phyloP scores from a whole-genome alignment of 2,329 filamentous ascomycete species.

The Aureobasidium sp. region DNA sequence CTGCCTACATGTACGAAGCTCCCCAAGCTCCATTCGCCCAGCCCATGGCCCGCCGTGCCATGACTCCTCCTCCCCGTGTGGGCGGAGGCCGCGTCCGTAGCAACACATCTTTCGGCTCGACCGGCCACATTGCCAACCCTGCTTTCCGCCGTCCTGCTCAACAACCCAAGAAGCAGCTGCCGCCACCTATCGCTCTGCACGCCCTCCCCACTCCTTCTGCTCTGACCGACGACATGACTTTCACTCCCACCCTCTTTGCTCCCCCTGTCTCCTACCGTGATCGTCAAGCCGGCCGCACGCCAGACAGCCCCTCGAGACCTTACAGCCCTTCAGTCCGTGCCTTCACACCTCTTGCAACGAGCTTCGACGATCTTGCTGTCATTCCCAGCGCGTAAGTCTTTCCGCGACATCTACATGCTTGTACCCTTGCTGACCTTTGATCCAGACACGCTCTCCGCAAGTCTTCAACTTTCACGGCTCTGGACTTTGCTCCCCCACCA shows the following conservation, averaged over 20 bases:
- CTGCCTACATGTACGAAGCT: conserved; percentile 49
- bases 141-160: conserved; percentile 24
- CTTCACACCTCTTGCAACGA: conserved; percentile 70
- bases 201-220: conserved; percentile 80
- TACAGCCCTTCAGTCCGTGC: conserved; percentile 68
- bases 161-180: conserved; percentile 50
- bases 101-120: conserved; percentile 40
- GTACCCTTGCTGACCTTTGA: not conserved
- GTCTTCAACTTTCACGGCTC: conserved; percentile 67
- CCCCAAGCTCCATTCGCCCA: conserved; percentile 61
- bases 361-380: conserved; percentile 77
- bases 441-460: conserved; percentile 64
- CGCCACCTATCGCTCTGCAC: conserved; percentile 66
- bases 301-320: conserved; percentile 56
- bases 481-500: conserved; percentile 75
- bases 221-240: conserved; percentile 62
- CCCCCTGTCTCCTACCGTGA: conserved; percentile 60
- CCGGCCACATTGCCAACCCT: conserved; percentile 31
- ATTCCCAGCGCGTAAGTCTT: conserved; percentile 84
- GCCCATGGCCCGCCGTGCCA: conserved; percentile 71
- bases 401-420: conserved; percentile 24
- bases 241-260: conserved; percentile 76
- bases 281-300: conserved; percentile 57
- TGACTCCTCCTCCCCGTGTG: conserved; percentile 82
- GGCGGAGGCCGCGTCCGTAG: conserved; percentile 42